Base-by-base conservation (phyloP, 2,329 filamentous ascomycete species). In the Fonsecaea pugnacius region DNA sequence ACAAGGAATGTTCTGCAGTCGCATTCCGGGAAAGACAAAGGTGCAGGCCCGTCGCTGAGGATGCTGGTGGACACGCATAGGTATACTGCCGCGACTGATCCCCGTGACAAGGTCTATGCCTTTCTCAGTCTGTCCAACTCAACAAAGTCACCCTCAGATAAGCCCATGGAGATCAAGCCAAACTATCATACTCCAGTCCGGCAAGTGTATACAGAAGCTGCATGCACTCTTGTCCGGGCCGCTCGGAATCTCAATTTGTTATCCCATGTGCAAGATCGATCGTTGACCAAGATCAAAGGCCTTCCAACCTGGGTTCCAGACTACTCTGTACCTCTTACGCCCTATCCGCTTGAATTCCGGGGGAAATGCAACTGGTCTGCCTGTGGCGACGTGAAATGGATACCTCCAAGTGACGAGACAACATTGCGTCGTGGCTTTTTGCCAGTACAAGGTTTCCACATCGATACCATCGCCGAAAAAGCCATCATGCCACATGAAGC, bases 311-410 rank as follows among this genome's bases (percentile, higher is more conserved):
- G 58, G 58, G 58, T 60, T 9, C 58, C 58, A 5, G 58, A 60
- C 36, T 60, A 60, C 18, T 60, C 58, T 21, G 58, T 60, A 1
- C 35, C 58, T 14, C 35, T 60, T 16, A 36, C 33, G 16, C 58
- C 58, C 8, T 60, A 60, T 53, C 51, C 58, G n/a, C 58, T 60
- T n/a, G 58, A 60, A 30, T 54, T 54, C 33, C 58, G 58, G 12
- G 58, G 58, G 16, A 46, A 54, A 27, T 60, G 58, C 58, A 54
- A 46, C 51, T 60, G 58, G 58, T 60, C 58, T 8, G 58, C 58
- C 2, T 60, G 58, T 9, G 58, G 58, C 9, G 10, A 55, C 9
- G 18, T 60, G 48, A 60, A 43, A 24, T 60, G 58, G 58, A 53
- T 10, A 21, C 50, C 58, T 3, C 58, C 58, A 3, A 4, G 32